Percentiles rank a stretch among this genome's conserved stretches.
Conservation (phyloP, 345 rosid genomes). For the Isatis tinctoria region DNA sequence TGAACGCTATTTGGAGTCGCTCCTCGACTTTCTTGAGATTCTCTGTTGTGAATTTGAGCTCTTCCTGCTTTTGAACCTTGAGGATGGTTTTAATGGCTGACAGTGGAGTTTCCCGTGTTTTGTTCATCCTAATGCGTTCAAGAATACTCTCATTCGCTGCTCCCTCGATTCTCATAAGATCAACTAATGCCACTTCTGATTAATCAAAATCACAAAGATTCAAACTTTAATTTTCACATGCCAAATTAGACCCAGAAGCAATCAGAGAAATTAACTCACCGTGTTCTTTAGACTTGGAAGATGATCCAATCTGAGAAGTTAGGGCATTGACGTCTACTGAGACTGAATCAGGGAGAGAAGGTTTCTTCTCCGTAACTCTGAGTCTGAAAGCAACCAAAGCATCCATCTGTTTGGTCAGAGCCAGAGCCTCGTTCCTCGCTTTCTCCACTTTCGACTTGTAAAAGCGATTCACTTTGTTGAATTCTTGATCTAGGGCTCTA, state of each 20-base stretch:
- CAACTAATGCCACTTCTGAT: conserved; percentile 11
- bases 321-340: conserved; percentile 18
- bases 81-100: conserved; percentile 53
- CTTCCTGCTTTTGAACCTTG: conserved; percentile 29
- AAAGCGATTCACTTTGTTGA: conserved; percentile 34
- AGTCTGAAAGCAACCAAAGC: conserved; percentile 56
- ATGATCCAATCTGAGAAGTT: conserved; percentile 4
- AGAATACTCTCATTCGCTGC: conserved; percentile 32
- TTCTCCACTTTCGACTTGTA: conserved; percentile 22
- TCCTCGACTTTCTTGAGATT: conserved; percentile 43
- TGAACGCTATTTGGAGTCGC: conserved; percentile 41
- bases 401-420: conserved; percentile 34
- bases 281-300: conserved; percentile 12
- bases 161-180: conserved; percentile 4
- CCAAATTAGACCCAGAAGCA: neutral
- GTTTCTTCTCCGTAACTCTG: conserved; percentile 53
- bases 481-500: conserved; percentile 38
- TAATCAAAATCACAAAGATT: neutral
- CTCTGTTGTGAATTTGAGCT: conserved; percentile 34
- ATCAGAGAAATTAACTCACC: conserved; percentile 15
- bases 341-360: neutral
- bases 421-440: conserved; percentile 9
- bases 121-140: conserved; percentile 44
- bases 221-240: neutral
- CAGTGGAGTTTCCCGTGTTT: conserved; percentile 45